Evolutionary conservation across 768 basidiomycete genomes (phyloP).

Genomic region (Tylopilus balloui): DNA sequence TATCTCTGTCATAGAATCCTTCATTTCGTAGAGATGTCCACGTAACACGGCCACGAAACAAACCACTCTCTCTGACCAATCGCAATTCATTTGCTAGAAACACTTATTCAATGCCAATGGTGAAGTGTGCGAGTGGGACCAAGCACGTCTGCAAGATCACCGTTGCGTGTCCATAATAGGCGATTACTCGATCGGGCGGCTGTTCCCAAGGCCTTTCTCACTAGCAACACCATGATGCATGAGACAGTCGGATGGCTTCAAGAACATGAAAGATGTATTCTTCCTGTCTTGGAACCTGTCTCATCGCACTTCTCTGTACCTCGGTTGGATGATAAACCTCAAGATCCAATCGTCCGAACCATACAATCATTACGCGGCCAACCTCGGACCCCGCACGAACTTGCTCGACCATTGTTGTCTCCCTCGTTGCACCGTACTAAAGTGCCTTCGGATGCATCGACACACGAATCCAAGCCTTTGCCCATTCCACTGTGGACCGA

Average conservation of each 20-base stretch:
- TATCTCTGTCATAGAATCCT: slow-evolving; percentile 28
- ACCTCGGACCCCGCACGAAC: neutral
- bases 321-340: slow-evolving; percentile 61
- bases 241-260: slow-evolving; percentile 11
- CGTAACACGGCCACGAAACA: slow-evolving; percentile 1
- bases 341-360: slow-evolving; percentile 71
- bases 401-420: neutral
- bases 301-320: slow-evolving; percentile 58
- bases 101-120: no score
- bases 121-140: no score
- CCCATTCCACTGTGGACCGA: slow-evolving; percentile 21
- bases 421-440: neutral
- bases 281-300: slow-evolving; percentile 37
- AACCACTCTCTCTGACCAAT: neutral
- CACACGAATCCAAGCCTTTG: neutral
- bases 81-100: no score
- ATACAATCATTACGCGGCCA: slow-evolving; percentile 30
- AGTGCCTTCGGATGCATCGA: neutral
- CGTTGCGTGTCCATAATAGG: neutral
- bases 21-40: slow-evolving; percentile 26
- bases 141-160: no score
- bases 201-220: neutral
- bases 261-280: slow-evolving; percentile 15
- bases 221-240: neutral
- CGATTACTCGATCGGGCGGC: neutral